phyloP scores from a whole-genome alignment of 179 eudicot species.

The Carnegiea gigantea region DNA sequence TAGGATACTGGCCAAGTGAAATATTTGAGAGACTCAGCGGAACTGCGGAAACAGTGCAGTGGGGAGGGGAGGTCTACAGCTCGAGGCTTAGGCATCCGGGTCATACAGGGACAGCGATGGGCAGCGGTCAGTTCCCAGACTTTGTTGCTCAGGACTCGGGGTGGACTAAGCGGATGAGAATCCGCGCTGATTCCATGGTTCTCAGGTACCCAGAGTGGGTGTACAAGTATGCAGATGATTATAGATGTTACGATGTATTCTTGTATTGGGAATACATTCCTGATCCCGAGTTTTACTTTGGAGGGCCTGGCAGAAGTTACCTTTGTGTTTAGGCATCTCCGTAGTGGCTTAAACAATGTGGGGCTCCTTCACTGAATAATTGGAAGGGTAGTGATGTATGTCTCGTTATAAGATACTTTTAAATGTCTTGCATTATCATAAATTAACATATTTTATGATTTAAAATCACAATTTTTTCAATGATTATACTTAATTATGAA shows the following conservation, averaged over 20 bases:
- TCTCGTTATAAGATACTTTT: too few species aligned
- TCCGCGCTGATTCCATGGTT: slow-evolving; percentile 27
- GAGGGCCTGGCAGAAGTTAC: slow-evolving; percentile 29
- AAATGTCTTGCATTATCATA: too few species aligned
- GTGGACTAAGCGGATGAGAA: slow-evolving; percentile 29
- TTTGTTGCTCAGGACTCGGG: background rate
- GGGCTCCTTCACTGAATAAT: background rate
- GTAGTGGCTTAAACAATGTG: background rate
- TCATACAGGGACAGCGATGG: slow-evolving; percentile 34
- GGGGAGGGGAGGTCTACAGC: slow-evolving; percentile 39
- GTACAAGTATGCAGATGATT: slow-evolving; percentile 21
- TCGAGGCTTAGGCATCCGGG: slow-evolving; percentile 27
- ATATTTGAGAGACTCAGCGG: slow-evolving; percentile 13
- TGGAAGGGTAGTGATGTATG: too few species aligned
- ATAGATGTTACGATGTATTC: slow-evolving; percentile 19
- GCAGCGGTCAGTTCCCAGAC: slow-evolving; percentile 22
- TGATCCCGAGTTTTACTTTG: slow-evolving; percentile 33
- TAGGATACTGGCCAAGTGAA: slow-evolving; percentile 36
- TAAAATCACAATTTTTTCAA: too few species aligned
- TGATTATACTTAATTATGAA: too few species aligned
- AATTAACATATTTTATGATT: too few species aligned
- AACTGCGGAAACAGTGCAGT: slow-evolving; percentile 31
- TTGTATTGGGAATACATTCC: slow-evolving; percentile 19
- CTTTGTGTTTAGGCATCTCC: slow-evolving; percentile 16
- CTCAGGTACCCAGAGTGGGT: slow-evolving; percentile 27